Conservation (phyloP, 1,284 basidiomycete species). For the Ceratobasidium sp. region DNA sequence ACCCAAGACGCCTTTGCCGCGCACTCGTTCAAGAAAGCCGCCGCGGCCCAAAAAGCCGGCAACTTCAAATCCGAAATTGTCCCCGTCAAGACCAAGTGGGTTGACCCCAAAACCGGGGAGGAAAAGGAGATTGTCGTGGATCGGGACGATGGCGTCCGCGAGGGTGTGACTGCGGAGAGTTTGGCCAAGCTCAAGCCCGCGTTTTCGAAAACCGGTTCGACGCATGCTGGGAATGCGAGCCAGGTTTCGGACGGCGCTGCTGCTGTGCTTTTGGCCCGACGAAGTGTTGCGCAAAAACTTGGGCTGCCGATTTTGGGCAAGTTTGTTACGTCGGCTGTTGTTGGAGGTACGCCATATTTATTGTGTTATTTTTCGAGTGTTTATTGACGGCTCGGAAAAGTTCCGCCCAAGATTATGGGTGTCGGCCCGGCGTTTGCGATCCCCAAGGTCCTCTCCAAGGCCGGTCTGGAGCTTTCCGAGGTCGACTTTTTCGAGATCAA, state of each 20-base stretch:
- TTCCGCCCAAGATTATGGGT: slow-evolving; percentile 54
- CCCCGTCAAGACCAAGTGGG: slow-evolving; percentile 80
- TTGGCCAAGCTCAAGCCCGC: slow-evolving; percentile 94
- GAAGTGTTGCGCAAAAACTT: slow-evolving; percentile 88
- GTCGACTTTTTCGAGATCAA: slow-evolving; percentile 96
- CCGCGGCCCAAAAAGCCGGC: slow-evolving; percentile 73
- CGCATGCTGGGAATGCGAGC: slow-evolving; percentile 93
- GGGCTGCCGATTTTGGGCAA: slow-evolving; percentile 94
- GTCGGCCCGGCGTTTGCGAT: slow-evolving; percentile 94
- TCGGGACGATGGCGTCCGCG: slow-evolving; percentile 91
- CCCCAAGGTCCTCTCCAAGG: slow-evolving; percentile 82
- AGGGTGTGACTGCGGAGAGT: slow-evolving; percentile 89
- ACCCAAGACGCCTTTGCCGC: slow-evolving; percentile 90
- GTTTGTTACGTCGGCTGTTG: slow-evolving; percentile 81
- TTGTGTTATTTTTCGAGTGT: not conserved
- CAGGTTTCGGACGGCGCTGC: slow-evolving; percentile 99
- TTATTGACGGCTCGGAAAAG: slow-evolving; percentile 29
- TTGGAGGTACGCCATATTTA: slow-evolving; percentile 67
- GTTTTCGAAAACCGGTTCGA: slow-evolving; percentile 88
- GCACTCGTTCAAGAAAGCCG: slow-evolving; percentile 49
- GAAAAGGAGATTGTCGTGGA: slow-evolving; percentile 84
- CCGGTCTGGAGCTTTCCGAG: slow-evolving; percentile 79
- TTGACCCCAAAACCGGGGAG: slow-evolving; percentile 89
- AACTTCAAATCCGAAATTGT: slow-evolving; percentile 95
- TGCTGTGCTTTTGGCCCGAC: slow-evolving; percentile 89